These are phyloP conservation scores for Xylaria digitata DNA, from an alignment of 2,329 filamentous ascomycete species.

Conservation along the genomic window DNA sequence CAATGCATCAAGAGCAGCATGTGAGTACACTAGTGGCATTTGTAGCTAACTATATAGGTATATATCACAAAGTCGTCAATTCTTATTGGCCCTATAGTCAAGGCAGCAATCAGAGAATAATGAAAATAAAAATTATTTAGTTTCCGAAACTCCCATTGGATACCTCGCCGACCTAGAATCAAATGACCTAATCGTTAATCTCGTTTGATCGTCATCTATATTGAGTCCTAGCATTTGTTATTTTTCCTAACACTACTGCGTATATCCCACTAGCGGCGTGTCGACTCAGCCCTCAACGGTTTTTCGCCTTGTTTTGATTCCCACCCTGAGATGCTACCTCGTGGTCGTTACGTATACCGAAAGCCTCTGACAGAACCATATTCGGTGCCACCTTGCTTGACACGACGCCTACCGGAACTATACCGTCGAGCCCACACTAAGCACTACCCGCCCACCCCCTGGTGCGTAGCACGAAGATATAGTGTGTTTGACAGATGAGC, in stretches of 20 bases:
- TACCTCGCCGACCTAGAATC: not conserved
- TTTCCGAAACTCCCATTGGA: slow-evolving; percentile 8
- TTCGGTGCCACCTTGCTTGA: not conserved
- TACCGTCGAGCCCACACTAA: not conserved
- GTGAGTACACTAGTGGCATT: slow-evolving; percentile 6
- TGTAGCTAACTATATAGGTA: not conserved
- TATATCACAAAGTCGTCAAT: not conserved
- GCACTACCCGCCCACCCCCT: not conserved
- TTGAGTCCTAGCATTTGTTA: not conserved
- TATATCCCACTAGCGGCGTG: not conserved
- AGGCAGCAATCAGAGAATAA: slow-evolving; percentile 8
- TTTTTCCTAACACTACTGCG: not conserved
- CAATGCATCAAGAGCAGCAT: not conserved
- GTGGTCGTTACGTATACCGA: not conserved
- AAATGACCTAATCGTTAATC: not conserved
- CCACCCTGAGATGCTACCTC: slow-evolving; percentile 1
- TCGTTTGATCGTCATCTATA: not conserved
- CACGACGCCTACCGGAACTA: not conserved
- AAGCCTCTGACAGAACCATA: not conserved
- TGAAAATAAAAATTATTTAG: not conserved
- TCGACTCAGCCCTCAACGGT: not conserved
- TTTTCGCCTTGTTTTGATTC: slow-evolving; percentile 7
- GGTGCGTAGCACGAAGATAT: not conserved
- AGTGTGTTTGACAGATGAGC: not conserved
- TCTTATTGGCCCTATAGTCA: slow-evolving; percentile 3